Conservation (phyloP, 257 asterid species). For the Verbascum thapsus region DNA sequence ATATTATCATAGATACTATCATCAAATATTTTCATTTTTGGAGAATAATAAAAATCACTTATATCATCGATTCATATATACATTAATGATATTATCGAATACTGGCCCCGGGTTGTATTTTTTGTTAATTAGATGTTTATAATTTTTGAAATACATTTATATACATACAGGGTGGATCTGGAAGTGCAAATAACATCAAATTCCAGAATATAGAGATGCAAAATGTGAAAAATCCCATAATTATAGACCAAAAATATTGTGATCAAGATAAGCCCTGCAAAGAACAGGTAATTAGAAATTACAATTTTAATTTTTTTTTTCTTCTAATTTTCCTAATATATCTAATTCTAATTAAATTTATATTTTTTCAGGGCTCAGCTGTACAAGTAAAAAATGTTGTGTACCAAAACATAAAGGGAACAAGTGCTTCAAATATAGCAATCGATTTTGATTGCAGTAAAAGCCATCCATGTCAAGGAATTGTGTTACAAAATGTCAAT, state of each 20-base stretch:
- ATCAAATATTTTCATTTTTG: background rate
- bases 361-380: slow-evolving; percentile 45
- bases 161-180: slow-evolving; percentile 57
- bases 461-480: slow-evolving; percentile 61
- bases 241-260: slow-evolving; percentile 63
- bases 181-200: slow-evolving; percentile 52
- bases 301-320: too few relatives aligned
- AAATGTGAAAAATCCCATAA: slow-evolving; percentile 52
- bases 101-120: too few relatives aligned
- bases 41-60: too few relatives aligned
- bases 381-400: slow-evolving; percentile 60
- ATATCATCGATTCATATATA: too few relatives aligned
- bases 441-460: slow-evolving; percentile 59
- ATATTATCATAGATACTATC: too few relatives aligned
- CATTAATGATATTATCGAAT: too few relatives aligned
- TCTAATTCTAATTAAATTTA: too few relatives aligned
- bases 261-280: slow-evolving; percentile 44
- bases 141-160: background rate
- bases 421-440: slow-evolving; percentile 62
- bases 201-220: slow-evolving; percentile 50
- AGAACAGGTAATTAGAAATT: slow-evolving; percentile 49
- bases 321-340: too few relatives aligned
- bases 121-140: background rate
- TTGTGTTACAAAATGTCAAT: slow-evolving; percentile 56
- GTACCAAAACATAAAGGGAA: slow-evolving; percentile 66